Evolutionary conservation across 2,329 filamentous ascomycete genomes (phyloP), one percentile per base, ranked within the genome.

Genomic region (Phialophora chinensis): DNA sequence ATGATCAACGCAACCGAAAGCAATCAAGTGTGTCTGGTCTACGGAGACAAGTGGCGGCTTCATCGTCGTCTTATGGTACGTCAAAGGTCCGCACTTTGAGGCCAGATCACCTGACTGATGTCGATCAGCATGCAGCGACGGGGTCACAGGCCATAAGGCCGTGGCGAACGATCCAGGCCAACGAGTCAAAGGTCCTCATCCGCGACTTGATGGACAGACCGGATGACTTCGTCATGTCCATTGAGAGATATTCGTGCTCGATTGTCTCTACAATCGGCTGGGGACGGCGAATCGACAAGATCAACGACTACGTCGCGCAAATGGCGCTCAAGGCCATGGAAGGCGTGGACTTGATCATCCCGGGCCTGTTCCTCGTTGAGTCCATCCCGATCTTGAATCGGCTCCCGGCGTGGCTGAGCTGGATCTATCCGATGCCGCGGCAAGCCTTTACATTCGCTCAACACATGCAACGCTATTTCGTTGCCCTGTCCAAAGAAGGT

Each of bases 101-200:
- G 38, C 17, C 38, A n/a, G 2, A 25, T 20, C 27, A 17, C 31
- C 14, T 27, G 53, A 29, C 59, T 61, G 10, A 38, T n/a, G 0
- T 33, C 47, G 14, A 17, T 12, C n/a, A 67, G 65, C 84, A 86
- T 69, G 75, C 81, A 12, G 83, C 80, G 29, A 83, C 85, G 8
- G 83, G 84, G 53, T 69, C 86, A 62, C 86, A 88, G 77, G 81
- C 85, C 12, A 84, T 87, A 5, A 78, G 83, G 2, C 80, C 80
- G 58, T 85, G 85, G 69, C 80, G 83, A 0, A 69, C 74, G 5
- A 82, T 87, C 63, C 86, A 88, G 71, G 85, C 87, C 71, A 81
- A 86, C 69, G 86, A 88, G 75, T 86, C 84, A 72, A 82, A 81
- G 54, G 74, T 85, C 2, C 80, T 87, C n/a, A 84, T 85, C 0